A percentile compares a stretch with the other conserved stretches of the same genome.
These are phyloP conservation scores for Saccharomyces jurei DNA, from an alignment of 805 yeast genomes.

Conservation along the genomic window DNA sequence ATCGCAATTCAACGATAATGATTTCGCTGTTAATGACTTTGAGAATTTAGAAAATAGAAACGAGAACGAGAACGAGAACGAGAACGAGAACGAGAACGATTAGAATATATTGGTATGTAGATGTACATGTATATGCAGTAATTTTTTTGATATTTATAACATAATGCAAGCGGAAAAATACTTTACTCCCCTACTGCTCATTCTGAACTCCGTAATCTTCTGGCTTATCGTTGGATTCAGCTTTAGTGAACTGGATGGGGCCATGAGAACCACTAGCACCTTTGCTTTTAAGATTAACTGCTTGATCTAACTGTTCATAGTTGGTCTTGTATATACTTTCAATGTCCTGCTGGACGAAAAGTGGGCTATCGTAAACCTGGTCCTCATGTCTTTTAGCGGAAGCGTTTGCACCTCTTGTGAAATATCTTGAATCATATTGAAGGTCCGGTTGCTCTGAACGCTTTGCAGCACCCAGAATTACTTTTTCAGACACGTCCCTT, in stretches of 20 bases:
- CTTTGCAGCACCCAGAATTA: constrained; percentile 43
- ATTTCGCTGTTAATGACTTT: not conserved
- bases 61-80: constrained; percentile 17
- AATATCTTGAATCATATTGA: constrained; percentile 53
- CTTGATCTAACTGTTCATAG: constrained; percentile 18
- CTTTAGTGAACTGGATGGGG: constrained; percentile 42
- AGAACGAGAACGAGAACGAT: constrained; percentile 6
- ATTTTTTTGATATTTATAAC: not conserved
- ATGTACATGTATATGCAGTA: not conserved
- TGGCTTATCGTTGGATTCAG: constrained; percentile 9
- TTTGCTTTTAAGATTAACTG: constrained; percentile 3
- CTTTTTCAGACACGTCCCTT: constrained; percentile 49
- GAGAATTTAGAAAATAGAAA: constrained; percentile 11
- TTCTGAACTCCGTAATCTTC: constrained; percentile 2
- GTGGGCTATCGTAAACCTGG: constrained; percentile 50
- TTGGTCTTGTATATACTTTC: constrained; percentile 43
- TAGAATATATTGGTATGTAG: not conserved
- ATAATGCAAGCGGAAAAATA: not conserved
- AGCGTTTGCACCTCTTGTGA: constrained; percentile 38
- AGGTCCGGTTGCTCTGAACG: constrained; percentile 34
- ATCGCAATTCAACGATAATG: not conserved
- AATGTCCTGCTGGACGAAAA: constrained; percentile 48
- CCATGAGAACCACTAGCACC: constrained; percentile 17
- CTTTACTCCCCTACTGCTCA: not conserved
- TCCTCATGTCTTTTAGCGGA: constrained; percentile 32